phyloP scores from a whole-genome alignment of 2,329 filamentous ascomycete species.

The Alternaria novae-zelandiae region DNA sequence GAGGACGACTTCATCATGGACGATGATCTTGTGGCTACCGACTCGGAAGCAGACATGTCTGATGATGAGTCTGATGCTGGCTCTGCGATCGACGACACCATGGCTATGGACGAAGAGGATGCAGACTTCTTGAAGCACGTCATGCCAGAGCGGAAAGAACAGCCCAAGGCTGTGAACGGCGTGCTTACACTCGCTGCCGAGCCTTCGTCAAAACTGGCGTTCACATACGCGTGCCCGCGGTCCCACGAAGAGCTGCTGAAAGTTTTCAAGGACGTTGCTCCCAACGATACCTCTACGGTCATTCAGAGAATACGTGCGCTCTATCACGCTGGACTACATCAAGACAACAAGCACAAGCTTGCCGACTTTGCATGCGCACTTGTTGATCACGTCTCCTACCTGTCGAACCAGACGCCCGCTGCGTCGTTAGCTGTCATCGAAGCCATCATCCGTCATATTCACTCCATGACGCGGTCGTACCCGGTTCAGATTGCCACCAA shows the following conservation, averaged over 20 bases:
- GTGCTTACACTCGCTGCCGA: constrained; percentile 51
- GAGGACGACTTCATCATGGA: constrained; percentile 95
- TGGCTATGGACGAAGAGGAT: constrained; percentile 55
- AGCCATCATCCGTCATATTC: constrained; percentile 83
- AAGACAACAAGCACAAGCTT: constrained; percentile 84
- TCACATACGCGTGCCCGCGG: constrained; percentile 84
- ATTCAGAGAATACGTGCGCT: constrained; percentile 89
- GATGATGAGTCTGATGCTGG: constrained; percentile 38
- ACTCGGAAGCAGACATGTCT: constrained; percentile 61
- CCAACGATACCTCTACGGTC: constrained; percentile 74
- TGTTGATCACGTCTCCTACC: constrained; percentile 69
- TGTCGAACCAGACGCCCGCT: constrained; percentile 58
- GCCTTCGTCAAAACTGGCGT: constrained; percentile 67
- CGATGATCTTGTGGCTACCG: constrained; percentile 83
- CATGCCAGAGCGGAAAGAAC: constrained; percentile 38
- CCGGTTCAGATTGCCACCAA: constrained; percentile 77
- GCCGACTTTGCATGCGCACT: constrained; percentile 70
- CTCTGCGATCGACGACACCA: constrained; percentile 45
- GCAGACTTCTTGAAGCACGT: constrained; percentile 57
- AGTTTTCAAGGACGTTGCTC: constrained; percentile 66
- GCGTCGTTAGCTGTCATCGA: constrained; percentile 75
- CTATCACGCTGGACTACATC: constrained; percentile 87
- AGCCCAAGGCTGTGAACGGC: constrained; percentile 46
- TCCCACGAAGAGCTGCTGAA: constrained; percentile 75
- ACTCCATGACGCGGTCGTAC: constrained; percentile 88